Evolutionary conservation across 1,284 basidiomycete genomes (phyloP).

Genomic region (Pulchroboletus neoregius): DNA sequence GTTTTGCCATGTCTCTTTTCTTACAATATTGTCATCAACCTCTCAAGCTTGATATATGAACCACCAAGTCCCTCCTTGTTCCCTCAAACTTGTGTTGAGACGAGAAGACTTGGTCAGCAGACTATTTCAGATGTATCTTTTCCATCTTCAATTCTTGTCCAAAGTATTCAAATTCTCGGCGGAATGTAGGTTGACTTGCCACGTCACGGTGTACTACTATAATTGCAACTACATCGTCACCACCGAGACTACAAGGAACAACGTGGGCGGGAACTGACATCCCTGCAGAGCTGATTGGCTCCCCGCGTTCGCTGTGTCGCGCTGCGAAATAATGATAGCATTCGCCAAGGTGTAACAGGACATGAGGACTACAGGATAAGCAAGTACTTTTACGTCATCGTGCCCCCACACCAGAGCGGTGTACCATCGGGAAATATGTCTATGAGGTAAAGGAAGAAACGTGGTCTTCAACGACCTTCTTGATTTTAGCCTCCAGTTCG

Average conservation of each 20-base stretch:
- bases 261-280: too few species aligned
- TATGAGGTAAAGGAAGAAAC: slow-evolving; percentile 77
- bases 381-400: slow-evolving; percentile 20
- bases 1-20: background rate
- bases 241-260: too few species aligned
- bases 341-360: slow-evolving; percentile 28
- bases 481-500: slow-evolving; percentile 90
- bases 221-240: too few species aligned
- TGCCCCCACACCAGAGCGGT: slow-evolving; percentile 14
- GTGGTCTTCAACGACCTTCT: slow-evolving; percentile 86
- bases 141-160: too few species aligned
- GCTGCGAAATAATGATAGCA: slow-evolving; percentile 31
- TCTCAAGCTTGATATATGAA: slow-evolving; percentile 3
- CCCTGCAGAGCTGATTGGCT: too few species aligned
- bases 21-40: slow-evolving; percentile 1
- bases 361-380: slow-evolving; percentile 16
- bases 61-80: background rate
- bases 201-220: too few species aligned
- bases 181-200: too few species aligned
- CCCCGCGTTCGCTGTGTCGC: too few species aligned
- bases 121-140: too few species aligned
- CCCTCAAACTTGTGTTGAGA: too few species aligned
- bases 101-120: too few species aligned
- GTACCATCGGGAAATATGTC: slow-evolving; percentile 26
- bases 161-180: too few species aligned